Conservation (phyloP, 768 basidiomycete species). For the Pleurotus platypus region DNA sequence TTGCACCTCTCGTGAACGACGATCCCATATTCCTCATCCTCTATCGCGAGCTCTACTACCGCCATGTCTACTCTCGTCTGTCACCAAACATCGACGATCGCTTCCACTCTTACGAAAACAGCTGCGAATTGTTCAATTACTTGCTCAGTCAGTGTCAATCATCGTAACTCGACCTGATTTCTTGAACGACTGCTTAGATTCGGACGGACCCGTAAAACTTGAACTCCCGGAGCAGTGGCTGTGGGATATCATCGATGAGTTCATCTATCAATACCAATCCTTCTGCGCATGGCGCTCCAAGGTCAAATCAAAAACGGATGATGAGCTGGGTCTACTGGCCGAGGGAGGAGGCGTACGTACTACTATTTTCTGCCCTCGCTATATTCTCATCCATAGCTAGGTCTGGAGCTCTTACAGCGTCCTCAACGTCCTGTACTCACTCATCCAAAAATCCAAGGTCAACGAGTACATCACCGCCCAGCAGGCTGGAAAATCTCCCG, state of each 20-base stretch:
- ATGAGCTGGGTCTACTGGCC: conserved; percentile 79
- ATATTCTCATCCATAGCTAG: conserved; percentile 28
- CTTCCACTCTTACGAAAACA: conserved; percentile 97
- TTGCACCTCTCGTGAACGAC: conserved; percentile 92
- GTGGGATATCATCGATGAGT: conserved; percentile 97
- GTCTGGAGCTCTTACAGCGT: conserved; percentile 99
- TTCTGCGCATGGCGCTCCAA: conserved; percentile 92
- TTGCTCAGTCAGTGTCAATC: conserved; percentile 68
- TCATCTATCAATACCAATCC: conserved; percentile 97
- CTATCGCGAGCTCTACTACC: conserved; percentile 93
- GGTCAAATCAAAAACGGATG: conserved; percentile 80
- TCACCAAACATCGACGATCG: conserved; percentile 96
- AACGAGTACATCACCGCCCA: conserved; percentile 89
- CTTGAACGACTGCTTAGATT: conserved; percentile 50
- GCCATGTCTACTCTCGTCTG: conserved; percentile 93
- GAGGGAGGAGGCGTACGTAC: conserved; percentile 63
- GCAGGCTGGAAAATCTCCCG: conserved; percentile 72
- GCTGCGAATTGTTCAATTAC: conserved; percentile 98
- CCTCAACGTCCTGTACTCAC: conserved; percentile 95
- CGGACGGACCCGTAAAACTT: conserved; percentile 89
- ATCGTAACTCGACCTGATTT: background rate
- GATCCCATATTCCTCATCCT: conserved; percentile 95
- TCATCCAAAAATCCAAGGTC: conserved; percentile 96
- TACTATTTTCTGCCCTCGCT: conserved; percentile 6
- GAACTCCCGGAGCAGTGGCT: conserved; percentile 97